Conservation (phyloP, 2,329 filamentous ascomycete genomes). For the Cladosporium sp. region DNA sequence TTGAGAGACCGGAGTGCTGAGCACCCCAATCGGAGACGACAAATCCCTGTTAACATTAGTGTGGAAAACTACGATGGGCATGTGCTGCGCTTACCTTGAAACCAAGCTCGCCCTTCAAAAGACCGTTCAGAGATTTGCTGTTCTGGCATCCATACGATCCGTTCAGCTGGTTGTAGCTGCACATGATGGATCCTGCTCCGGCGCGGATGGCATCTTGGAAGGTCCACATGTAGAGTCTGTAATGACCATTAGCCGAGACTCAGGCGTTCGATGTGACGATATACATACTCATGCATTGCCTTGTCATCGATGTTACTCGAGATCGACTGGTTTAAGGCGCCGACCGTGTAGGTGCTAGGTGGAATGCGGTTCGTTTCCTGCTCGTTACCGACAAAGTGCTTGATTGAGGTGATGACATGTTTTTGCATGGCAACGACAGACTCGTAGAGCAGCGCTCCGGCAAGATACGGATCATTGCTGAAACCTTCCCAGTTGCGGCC, state of each 20-base stretch:
- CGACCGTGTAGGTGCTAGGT: conserved; percentile 36
- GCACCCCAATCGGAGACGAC: conserved; percentile 49
- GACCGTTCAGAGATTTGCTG: conserved; percentile 54
- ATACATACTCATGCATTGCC: conserved; percentile 50
- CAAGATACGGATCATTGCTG: conserved; percentile 23
- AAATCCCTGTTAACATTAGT: conserved; percentile 17
- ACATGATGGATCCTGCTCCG: conserved; percentile 66
- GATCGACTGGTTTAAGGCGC: conserved; percentile 29
- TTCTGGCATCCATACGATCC: conserved; percentile 64
- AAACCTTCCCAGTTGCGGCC: conserved; percentile 32
- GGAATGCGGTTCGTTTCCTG: conserved; percentile 27
- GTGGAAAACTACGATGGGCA: too few species aligned
- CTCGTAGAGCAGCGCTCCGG: conserved; percentile 25
- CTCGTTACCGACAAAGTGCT: conserved; percentile 31
- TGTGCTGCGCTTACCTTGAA: conserved; percentile 17
- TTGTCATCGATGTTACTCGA: conserved; percentile 42
- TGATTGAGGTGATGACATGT: conserved; percentile 38
- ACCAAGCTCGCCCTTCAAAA: conserved; percentile 60
- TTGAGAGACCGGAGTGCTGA: conserved; percentile 26
- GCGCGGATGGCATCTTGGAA: conserved; percentile 66
- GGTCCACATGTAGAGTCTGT: conserved; percentile 39
- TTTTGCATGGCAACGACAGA: conserved; percentile 38
- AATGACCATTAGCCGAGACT: not conserved
- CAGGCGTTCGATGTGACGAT: not conserved
- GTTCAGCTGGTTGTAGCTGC: conserved; percentile 69